Base-by-base conservation (phyloP, 352 stramenopile species). In the Peronosclerospora sorghi region DNA sequence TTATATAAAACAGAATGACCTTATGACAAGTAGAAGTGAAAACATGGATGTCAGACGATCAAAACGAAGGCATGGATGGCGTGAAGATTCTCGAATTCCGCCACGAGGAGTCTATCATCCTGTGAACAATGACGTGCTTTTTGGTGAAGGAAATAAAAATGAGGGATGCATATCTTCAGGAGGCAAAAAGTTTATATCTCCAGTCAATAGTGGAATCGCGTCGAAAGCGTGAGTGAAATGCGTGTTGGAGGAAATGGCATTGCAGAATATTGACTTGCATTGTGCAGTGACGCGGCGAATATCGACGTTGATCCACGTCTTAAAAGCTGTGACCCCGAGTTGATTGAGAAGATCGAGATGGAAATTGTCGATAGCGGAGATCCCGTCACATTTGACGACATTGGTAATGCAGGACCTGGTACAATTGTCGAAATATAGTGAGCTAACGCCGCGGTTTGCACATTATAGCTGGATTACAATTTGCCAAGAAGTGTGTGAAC, bases 401-500 rank as follows among this genome's bases (percentile, higher is more conserved):
- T 99, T 54, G 80, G 82, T 91, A 59, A 14, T n/a, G n/a, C n/a
- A n/a, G n/a, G n/a, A n/a, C n/a, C n/a, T n/a, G n/a, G n/a, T n/a
- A n/a, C n/a, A n/a, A n/a, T n/a, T n/a, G n/a, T n/a, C n/a, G n/a
- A n/a, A n/a, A n/a, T n/a, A n/a, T n/a, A n/a, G n/a, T n/a, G n/a
- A n/a, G n/a, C n/a, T 46, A 14, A 38, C 34, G 6, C 20, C 18
- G 5, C 28, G n/a, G 5, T 15, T 45, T 37, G 34, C 32, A 9
- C 15, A 42, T 41, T 0, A 54, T n/a, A 91, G 95, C 96, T 40
- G 96, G 96, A 1, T 72, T 99, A 36, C 68, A 94, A 14, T 95
- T 97, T 64, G 96, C 95, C 2, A 99, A 99, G 59, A 86, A 96
- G 43, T 97, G 92, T 23, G 86, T 99, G 19, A 88, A 95, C 46